Evolutionary conservation across 2,329 filamentous ascomycete species (phyloP).

Genomic region (Cytospora leucostoma): DNA sequence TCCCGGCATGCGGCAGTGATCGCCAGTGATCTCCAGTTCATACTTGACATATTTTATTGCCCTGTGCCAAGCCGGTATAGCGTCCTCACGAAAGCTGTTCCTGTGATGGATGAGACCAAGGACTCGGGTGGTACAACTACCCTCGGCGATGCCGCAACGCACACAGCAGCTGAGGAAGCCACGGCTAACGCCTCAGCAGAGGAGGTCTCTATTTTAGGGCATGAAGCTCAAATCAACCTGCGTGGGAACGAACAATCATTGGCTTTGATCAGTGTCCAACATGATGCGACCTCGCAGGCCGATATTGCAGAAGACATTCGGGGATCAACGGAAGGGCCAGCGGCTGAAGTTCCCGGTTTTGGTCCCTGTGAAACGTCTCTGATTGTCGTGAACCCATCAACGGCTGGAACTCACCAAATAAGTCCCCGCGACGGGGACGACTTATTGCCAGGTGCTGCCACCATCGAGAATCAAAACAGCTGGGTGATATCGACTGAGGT

Average conservation of each 20-base stretch:
- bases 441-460: neutral
- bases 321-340: neutral
- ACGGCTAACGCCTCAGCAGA: neutral
- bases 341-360: neutral
- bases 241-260: neutral
- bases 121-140: neutral
- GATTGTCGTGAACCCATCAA: neutral
- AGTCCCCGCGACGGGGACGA: neutral
- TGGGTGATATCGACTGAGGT: no score
- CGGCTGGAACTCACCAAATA: neutral
- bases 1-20: neutral
- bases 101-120: neutral
- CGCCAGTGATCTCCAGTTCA: neutral
- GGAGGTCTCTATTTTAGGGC: neutral
- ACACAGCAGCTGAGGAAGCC: neutral
- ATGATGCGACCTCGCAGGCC: neutral
- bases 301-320: neutral
- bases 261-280: neutral
- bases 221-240: neutral
- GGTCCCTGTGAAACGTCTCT: neutral
- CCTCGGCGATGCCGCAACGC: neutral
- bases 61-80: neutral
- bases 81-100: neutral
- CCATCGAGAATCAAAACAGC: neutral
- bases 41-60: neutral